phyloP scores from a whole-genome alignment of 805 yeast species.

The Clavispora santaluciae region DNA sequence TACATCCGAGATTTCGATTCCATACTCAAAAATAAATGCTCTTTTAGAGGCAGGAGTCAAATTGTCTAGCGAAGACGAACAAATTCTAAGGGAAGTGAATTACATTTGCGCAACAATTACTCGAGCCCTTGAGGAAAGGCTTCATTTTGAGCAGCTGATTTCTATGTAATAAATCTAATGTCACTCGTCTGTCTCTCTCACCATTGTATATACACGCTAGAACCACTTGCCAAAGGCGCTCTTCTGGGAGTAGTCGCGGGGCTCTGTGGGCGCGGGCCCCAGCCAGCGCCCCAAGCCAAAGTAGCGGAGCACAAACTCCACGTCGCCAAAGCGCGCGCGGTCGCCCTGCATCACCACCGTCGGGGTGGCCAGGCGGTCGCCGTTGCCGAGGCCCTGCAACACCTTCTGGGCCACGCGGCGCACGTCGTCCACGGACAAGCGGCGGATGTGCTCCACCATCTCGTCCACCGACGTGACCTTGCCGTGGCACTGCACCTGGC shows the following conservation, averaged over 20 bases:
- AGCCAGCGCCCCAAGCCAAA: slow-evolving; percentile 64
- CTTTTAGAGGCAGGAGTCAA: background rate
- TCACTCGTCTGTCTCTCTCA: background rate
- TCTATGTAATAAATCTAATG: background rate
- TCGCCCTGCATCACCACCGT: slow-evolving; percentile 88
- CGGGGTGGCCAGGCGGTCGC: slow-evolving; percentile 54
- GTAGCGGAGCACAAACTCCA: slow-evolving; percentile 54
- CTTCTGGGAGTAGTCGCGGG: slow-evolving; percentile 7
- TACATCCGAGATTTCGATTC: background rate
- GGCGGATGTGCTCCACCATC: slow-evolving; percentile 75
- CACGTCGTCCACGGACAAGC: slow-evolving; percentile 62
- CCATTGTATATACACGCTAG: background rate
- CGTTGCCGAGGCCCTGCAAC: slow-evolving; percentile 57
- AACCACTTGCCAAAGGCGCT: slow-evolving; percentile 1
- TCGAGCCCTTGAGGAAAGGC: background rate
- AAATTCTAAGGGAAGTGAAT: background rate
- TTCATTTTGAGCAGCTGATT: background rate
- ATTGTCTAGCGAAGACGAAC: background rate
- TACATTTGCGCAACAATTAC: background rate
- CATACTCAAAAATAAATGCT: background rate
- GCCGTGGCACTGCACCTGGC: slow-evolving; percentile 86
- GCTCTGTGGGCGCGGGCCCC: slow-evolving; percentile 4
- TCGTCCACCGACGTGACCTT: slow-evolving; percentile 69
- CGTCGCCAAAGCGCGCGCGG: slow-evolving; percentile 81
- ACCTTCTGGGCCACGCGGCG: slow-evolving; percentile 69